Percentiles rank a stretch among this genome's conserved stretches.
phyloP scores from a whole-genome alignment of 2,329 filamentous ascomycete genomes.

The Xylariaceae sp. region DNA sequence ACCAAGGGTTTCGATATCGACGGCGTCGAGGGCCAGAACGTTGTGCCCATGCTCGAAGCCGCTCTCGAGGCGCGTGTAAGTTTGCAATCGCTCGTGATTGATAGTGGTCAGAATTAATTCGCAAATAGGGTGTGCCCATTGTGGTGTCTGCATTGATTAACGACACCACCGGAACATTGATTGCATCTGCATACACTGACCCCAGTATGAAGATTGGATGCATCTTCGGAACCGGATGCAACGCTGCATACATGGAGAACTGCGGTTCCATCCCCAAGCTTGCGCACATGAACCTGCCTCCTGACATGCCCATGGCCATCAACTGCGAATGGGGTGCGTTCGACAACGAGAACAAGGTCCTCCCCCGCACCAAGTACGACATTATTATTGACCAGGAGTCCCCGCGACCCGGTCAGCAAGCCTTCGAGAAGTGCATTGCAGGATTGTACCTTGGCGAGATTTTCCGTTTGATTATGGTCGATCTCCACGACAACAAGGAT shows the following conservation, averaged over 20 bases:
- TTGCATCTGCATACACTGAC: conserved; percentile 96
- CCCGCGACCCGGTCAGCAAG: conserved; percentile 86
- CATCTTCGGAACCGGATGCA: conserved; percentile 97
- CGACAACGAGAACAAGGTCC: conserved; percentile 85
- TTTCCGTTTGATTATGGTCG: conserved; percentile 80
- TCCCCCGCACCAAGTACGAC: conserved; percentile 82
- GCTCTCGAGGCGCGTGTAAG: conserved; percentile 65
- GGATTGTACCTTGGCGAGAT: conserved; percentile 93
- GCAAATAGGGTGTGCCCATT: conserved; percentile 73
- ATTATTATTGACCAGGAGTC: conserved; percentile 84
- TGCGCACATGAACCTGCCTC: conserved; percentile 79
- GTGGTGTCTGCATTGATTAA: conserved; percentile 92
- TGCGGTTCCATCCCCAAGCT: conserved; percentile 90
- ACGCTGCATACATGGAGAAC: conserved; percentile 96
- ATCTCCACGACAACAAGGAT: conserved; percentile 74
- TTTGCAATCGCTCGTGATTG: not conserved
- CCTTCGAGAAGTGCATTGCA: conserved; percentile 97
- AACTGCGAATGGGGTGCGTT: conserved; percentile 98
- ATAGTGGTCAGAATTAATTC: conserved; percentile 16
- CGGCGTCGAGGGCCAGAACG: conserved; percentile 84
- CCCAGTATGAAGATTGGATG: conserved; percentile 88
- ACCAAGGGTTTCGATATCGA: conserved; percentile 96
- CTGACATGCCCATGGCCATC: conserved; percentile 83
- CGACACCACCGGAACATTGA: conserved; percentile 93
- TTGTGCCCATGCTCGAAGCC: conserved; percentile 80